Evolutionary conservation across 768 basidiomycete species (phyloP), one percentile per base, ranked within the genome.

Genomic region (Candolleomyces aberdarensis): DNA sequence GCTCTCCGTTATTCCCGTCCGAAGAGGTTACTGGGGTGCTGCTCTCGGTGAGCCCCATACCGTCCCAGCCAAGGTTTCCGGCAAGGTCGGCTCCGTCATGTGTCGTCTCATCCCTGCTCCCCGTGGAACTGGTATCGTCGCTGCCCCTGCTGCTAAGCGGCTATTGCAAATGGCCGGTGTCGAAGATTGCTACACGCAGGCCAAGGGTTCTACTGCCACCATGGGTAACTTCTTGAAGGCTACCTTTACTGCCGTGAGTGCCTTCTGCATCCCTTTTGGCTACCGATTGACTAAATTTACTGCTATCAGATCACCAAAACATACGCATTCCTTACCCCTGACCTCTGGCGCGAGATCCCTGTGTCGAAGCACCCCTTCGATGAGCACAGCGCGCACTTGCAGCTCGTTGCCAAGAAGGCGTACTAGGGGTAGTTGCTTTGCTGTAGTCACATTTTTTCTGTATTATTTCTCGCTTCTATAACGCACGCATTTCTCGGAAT

Each of bases 141-240:
- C 97, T 70, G 97, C 97, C 54, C 97, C 96, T 46, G 96, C 96
- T 50, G 94, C 88, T 65, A 98, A 96, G 84, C 91, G 96, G 67
- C 83, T 99, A 70, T 80, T 99, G 65, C 96, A 99, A 78, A 85
- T 98, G 70, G 97, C 97, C 71, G 97, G 97, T 84, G 87, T 99
- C 64, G 87, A 96, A 80, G 97, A 99, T 77, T 88, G 86, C 73
- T 99, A 99, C 85, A 98, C 96, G 59, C 94, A 96, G 76, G 89
- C 96, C 58, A 96, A 95, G 80, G 97, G 97, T 72, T 96, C 93
- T 66, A 99, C 97, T 50, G 95, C 96, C 29, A 99, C 97, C 62
- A 95, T 95, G 93, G 94, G 94, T 72, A 96, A 96, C 81, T 96
- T 98, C 86, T 87, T 97, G 80, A 97, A 98, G 79, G 96, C 95